Evolutionary conservation across 2,329 filamentous ascomycete genomes (phyloP), one percentile per base, ranked within the genome.

Genomic region (Blastomyces gilchristii): DNA sequence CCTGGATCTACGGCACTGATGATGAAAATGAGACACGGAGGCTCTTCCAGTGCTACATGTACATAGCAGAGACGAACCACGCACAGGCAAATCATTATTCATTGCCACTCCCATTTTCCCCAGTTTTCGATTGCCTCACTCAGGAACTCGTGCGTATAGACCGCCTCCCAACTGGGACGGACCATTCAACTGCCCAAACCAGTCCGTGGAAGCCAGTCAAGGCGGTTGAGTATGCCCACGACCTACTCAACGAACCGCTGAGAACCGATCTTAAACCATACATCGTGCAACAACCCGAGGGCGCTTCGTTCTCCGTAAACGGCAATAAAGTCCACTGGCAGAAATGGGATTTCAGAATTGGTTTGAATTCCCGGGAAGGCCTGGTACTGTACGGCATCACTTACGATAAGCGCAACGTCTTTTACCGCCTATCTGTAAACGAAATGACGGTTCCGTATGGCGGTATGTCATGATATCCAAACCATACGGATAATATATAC

Each of bases 61-160:
- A 89, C 73, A 80, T 87, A 74, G 78, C 84, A 28, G 85, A 87
- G 66, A 84, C 85, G 2, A 74, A 77, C 39, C 86, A 88, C 69
- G 68, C 82, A 0, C 86, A 90, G 69, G 83, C 82, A 52, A 88
- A 87, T 69, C 85, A 89, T 71, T 89, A 89, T 69, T 84, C 87
- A 0, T 81, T 87, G 67, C 87, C 87, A 0, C 76, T 88, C 1
- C 79, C 82, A n/a, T 84, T 87, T 65, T 87, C 85, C 1, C 86
- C 87, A 0, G 86, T 89, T 25, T 77, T 91, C 52, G 85, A 85
- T 69, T 82, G 81, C 0, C 80, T 81, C 50, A 84, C 80, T 1
- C 82, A 83, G 75, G 83, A 86, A 69, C 80, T 91, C 47, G 80
- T 88, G 56, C 83, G 87, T 12, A 87, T 91, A 66, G 87, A 91